A percentile compares a stretch with the other conserved stretches of the same genome.
These are phyloP conservation scores for Rosa hybrid DNA, from an alignment of 331 rosid genomes.

Conservation along the genomic window DNA sequence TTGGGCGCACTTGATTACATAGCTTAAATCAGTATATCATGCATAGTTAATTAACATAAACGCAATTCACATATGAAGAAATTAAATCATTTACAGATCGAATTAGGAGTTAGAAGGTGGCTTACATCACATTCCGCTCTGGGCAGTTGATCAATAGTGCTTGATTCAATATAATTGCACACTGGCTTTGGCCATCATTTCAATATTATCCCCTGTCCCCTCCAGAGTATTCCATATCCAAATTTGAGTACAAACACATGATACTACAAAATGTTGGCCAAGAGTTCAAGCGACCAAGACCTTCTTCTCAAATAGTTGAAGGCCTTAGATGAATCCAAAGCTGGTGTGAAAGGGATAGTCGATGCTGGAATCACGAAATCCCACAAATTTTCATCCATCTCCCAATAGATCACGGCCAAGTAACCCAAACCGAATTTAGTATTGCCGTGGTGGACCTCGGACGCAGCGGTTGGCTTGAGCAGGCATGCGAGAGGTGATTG, in stretches of 20 bases:
- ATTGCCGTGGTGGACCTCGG: background rate
- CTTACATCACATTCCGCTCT: no score
- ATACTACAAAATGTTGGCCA: background rate
- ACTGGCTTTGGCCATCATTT: no score
- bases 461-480: background rate
- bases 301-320: background rate
- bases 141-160: no score
- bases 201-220: no score
- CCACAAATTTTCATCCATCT: background rate
- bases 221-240: no score
- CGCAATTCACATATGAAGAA: no score
- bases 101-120: no score
- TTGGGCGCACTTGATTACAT: no score
- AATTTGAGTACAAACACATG: background rate
- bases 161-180: no score
- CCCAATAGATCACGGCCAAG: background rate
- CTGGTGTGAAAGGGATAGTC: background rate
- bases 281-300: background rate
- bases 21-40: no score
- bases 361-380: background rate
- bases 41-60: no score
- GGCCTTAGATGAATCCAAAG: background rate
- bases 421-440: background rate
- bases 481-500: background rate
- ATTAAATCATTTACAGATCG: no score